Percentiles rank a stretch among this genome's conserved stretches.
These are phyloP conservation scores for Solanum hybrid DNA, from an alignment of 305 asterid species.

Conservation along the genomic window DNA sequence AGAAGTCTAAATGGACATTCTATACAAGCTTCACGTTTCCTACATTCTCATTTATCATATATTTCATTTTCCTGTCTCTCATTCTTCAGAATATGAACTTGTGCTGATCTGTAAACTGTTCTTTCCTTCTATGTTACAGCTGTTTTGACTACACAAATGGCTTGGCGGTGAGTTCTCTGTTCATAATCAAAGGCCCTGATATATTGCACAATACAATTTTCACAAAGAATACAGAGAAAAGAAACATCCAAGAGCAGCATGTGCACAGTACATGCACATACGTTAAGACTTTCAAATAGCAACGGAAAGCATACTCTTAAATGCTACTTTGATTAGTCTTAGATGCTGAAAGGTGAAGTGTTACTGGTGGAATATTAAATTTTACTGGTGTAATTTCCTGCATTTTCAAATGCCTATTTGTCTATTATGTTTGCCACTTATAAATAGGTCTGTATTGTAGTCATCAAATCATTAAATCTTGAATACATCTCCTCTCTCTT, in stretches of 20 bases:
- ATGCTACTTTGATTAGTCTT: neutral
- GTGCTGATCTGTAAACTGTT: neutral
- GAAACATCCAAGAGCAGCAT: neutral
- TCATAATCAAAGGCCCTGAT: constrained; percentile 5
- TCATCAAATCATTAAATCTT: neutral
- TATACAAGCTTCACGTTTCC: neutral
- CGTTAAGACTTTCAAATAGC: neutral
- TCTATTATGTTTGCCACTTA: neutral
- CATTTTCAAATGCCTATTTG: neutral
- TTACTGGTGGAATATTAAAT: neutral
- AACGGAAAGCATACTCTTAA: neutral
- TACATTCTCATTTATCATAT: neutral
- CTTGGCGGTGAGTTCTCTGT: constrained; percentile 69
- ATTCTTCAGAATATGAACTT: neutral
- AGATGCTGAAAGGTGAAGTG: neutral
- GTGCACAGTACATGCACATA: neutral
- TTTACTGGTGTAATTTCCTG: neutral
- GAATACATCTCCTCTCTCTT: neutral
- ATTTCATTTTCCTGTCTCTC: neutral
- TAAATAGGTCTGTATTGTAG: neutral
- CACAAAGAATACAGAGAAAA: neutral
- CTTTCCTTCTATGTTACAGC: constrained; percentile 42
- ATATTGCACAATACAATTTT: constrained; percentile 5
- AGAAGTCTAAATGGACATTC: neutral
- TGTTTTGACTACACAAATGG: constrained; percentile 97